Percentiles rank a stretch among this genome's conserved stretches.
These are phyloP conservation scores for Gynandropsis gynandra DNA, from an alignment of 345 rosid species.

Conservation along the genomic window DNA sequence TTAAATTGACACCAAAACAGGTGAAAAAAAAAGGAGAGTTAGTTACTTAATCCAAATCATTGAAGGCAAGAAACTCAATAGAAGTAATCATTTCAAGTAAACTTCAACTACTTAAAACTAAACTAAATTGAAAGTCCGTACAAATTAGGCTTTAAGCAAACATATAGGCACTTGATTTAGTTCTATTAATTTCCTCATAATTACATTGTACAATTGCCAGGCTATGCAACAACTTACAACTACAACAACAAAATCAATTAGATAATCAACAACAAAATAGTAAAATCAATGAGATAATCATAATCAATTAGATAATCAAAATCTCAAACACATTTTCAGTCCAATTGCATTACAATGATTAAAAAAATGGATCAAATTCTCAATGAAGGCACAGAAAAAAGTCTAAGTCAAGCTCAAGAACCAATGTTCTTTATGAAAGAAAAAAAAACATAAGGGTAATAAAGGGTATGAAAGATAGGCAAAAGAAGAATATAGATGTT, in stretches of 20 bases:
- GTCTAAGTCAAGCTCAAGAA: slow-evolving; percentile 27
- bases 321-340: slow-evolving; percentile 8
- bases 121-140: slow-evolving; percentile 11
- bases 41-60: slow-evolving; percentile 25
- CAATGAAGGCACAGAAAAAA: slow-evolving; percentile 26
- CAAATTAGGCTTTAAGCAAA: slow-evolving; percentile 21
- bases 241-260: slow-evolving; percentile 8
- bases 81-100: slow-evolving; percentile 20
- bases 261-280: too few species aligned
- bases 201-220: slow-evolving; percentile 12
- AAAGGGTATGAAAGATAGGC: slow-evolving; percentile 20
- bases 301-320: slow-evolving; percentile 16
- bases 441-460: too few species aligned
- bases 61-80: slow-evolving; percentile 15
- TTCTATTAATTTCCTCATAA: slow-evolving; percentile 20
- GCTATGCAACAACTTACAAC: slow-evolving; percentile 10
- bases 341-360: slow-evolving; percentile 4
- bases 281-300: slow-evolving; percentile 26
- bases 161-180: slow-evolving; percentile 23
- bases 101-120: slow-evolving; percentile 4
- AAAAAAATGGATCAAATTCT: slow-evolving; percentile 18
- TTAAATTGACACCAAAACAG: not conserved
- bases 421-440: slow-evolving; percentile 32
- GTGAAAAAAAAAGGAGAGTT: slow-evolving; percentile 18
- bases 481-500: not conserved